Base-by-base conservation (phyloP, 805 yeast species). In the Cyberlindnera mississippiensis region DNA sequence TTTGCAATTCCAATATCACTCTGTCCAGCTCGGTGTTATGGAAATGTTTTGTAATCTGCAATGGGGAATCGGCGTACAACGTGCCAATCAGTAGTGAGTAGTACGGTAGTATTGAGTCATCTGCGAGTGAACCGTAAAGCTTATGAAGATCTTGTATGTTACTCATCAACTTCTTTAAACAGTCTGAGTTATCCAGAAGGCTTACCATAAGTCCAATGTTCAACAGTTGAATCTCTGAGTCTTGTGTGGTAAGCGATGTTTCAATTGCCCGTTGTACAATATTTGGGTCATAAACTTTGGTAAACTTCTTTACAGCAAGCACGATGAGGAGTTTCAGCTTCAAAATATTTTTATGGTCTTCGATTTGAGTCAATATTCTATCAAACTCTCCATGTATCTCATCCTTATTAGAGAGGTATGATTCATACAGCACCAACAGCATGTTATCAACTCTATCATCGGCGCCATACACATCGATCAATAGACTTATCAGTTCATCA, bases 181-280 rank as follows among this genome's bases (percentile, higher is more conserved):
- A 45, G 2, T 15, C 11, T 0, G 35, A 24, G 11, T 48, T 42
- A 13, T 55, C 60, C 2, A 46, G 24, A 9, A 58, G 44, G 19
- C 50, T 50, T 10, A 57, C 40, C 12, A 58, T 17, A 1, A 58
- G 40, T 1, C 62, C 62, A 28, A 53, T 33, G 22, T 42, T 41
- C 18, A 56, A 39, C 4, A 54, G 24, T 9, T 49, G 47, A 2
- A 50, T 28, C n/a, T 54, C 51, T 7, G 45, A 38, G 8, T 43
- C 29, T 1, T 14, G n/a, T n/a, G n/a, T n/a, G n/a, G n/a, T n/a
- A n/a, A n/a, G n/a, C n/a, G n/a, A n/a, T n/a, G n/a, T n/a, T n/a
- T n/a, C n/a, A n/a, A n/a, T n/a, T n/a, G n/a, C n/a, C n/a, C n/a
- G n/a, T n/a, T n/a, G n/a, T n/a, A n/a, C n/a, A n/a, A n/a, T n/a